phyloP scores from a whole-genome alignment of 2,329 filamentous ascomycete species.

The Elsinoe perseae region DNA sequence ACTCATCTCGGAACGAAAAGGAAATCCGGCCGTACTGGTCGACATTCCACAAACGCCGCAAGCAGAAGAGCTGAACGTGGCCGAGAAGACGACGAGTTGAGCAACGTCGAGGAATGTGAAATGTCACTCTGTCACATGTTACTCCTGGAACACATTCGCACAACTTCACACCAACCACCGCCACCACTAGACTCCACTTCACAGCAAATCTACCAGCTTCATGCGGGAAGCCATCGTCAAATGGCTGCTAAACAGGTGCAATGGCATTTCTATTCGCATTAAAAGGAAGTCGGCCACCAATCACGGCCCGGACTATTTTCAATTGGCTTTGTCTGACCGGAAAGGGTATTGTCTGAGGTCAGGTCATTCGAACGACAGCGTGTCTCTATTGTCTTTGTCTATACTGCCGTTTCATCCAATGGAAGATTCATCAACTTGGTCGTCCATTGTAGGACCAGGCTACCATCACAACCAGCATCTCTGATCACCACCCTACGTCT shows the following conservation, averaged over 20 bases:
- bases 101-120: conserved; percentile 5
- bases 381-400: conserved; percentile 14
- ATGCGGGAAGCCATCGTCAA: not conserved
- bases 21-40: conserved; percentile 39
- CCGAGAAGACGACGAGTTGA: conserved; percentile 12
- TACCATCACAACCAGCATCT: not conserved
- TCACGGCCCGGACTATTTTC: not conserved
- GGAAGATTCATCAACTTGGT: not conserved
- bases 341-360: conserved; percentile 11
- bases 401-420: conserved; percentile 1
- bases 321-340: conserved; percentile 10
- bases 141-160: too few relatives aligned
- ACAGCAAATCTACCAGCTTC: conserved; percentile 20
- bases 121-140: not conserved
- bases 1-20: conserved; percentile 32
- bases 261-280: not conserved
- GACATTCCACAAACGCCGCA: conserved; percentile 38
- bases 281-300: not conserved
- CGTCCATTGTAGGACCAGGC: not conserved
- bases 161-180: not conserved
- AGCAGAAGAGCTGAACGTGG: conserved; percentile 37
- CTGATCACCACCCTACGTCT: not conserved
- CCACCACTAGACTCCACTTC: conserved; percentile 20
- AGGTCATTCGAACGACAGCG: conserved; percentile 20
- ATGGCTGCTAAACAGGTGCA: not conserved